Percentiles rank a stretch among this genome's conserved stretches.
phyloP scores from a whole-genome alignment of 306 rosid genomes.

The Cicer judaicum region DNA sequence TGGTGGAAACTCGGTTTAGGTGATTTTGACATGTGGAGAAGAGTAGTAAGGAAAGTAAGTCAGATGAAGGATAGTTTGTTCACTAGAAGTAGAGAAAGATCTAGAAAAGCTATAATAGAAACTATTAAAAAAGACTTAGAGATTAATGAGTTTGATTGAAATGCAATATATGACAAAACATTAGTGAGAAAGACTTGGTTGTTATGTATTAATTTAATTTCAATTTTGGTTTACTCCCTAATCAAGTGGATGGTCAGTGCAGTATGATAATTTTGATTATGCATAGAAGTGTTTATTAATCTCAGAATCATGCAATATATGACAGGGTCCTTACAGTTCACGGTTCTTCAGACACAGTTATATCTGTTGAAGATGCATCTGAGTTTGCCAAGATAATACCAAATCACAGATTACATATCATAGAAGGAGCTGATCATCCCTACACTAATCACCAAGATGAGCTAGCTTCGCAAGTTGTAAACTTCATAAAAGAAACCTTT shows the following conservation, averaged over 20 bases:
- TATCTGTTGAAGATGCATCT: slow-evolving; percentile 62
- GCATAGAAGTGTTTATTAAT: slow-evolving; percentile 38
- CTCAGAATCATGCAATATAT: slow-evolving; percentile 17
- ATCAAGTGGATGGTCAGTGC: neutral
- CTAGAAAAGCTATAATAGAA: too few species aligned
- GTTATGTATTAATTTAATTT: too few species aligned
- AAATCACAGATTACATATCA: slow-evolving; percentile 66
- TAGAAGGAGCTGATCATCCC: slow-evolving; percentile 73
- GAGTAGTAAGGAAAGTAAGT: too few species aligned
- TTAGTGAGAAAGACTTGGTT: too few species aligned
- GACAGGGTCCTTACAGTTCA: slow-evolving; percentile 82
- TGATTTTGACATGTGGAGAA: too few species aligned
- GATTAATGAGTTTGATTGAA: too few species aligned
- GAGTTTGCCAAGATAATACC: slow-evolving; percentile 75
- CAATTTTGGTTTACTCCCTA: neutral
- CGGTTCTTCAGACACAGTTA: slow-evolving; percentile 67
- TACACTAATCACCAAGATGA: slow-evolving; percentile 66
- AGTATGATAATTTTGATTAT: neutral
- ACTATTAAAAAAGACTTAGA: too few species aligned
- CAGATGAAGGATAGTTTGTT: too few species aligned
- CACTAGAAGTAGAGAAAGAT: too few species aligned
- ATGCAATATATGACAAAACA: too few species aligned
- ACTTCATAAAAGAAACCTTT: slow-evolving; percentile 61
- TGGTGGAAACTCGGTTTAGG: too few species aligned
- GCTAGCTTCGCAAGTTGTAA: slow-evolving; percentile 57